Conservation (phyloP, 441 rosid genomes). For the Manihot esculenta region DNA sequence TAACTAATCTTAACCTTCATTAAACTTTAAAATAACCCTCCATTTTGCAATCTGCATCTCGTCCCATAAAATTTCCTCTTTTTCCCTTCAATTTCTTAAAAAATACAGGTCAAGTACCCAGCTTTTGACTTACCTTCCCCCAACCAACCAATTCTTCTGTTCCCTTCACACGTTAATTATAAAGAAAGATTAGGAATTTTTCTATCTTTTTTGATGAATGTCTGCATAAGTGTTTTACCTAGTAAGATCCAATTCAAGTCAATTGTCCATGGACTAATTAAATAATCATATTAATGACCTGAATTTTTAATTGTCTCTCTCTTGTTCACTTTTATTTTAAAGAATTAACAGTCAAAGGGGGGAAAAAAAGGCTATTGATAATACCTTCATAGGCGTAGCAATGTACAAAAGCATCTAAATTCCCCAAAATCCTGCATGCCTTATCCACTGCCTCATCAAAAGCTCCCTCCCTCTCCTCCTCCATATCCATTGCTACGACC, state of each 20-base stretch:
- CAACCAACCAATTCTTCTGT: neutral
- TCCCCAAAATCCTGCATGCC: conserved; percentile 54
- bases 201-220: neutral
- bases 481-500: conserved; percentile 68
- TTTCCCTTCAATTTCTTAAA: neutral
- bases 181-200: neutral
- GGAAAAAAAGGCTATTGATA: neutral
- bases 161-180: too few relatives aligned
- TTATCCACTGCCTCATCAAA: conserved; percentile 66
- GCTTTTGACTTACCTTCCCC: neutral
- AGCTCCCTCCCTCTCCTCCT: conserved; percentile 55
- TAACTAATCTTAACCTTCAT: neutral
- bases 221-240: neutral
- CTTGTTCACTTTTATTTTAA: neutral
- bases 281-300: neutral
- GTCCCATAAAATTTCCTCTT: neutral
- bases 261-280: neutral
- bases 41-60: neutral
- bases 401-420: conserved; percentile 72
- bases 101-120: neutral
- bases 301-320: neutral
- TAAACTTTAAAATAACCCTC: neutral
- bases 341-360: neutral
- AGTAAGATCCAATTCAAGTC: conserved; percentile 10
- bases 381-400: conserved; percentile 70